Conservation (phyloP, 352 stramenopile genomes). For the Globisporangium ultimum region DNA sequence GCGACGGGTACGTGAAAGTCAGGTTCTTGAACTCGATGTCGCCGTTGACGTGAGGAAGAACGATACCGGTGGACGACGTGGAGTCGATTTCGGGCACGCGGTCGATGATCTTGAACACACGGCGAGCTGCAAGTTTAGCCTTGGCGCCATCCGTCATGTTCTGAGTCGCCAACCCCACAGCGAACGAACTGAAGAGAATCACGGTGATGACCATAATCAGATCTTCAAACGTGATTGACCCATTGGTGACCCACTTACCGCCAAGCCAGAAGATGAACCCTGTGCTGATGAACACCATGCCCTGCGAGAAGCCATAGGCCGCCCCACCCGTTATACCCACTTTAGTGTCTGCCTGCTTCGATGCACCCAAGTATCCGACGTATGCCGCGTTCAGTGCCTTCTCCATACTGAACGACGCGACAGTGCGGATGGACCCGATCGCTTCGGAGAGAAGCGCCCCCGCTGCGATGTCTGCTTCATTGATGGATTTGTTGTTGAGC, state of each 20-base stretch:
- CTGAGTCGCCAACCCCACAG: constrained; percentile 21
- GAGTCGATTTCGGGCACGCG: constrained; percentile 26
- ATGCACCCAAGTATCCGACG: no score
- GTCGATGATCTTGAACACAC: constrained; percentile 37
- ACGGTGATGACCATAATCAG: constrained; percentile 74
- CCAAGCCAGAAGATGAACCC: constrained; percentile 78
- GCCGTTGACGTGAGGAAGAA: constrained; percentile 18
- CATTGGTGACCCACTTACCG: constrained; percentile 44
- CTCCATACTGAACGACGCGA: constrained; percentile 62
- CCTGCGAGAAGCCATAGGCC: constrained; percentile 66
- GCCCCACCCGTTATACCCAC: constrained; percentile 49
- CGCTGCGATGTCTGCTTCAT: constrained; percentile 32
- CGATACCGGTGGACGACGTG: constrained; percentile 6
- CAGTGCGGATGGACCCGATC: constrained; percentile 55
- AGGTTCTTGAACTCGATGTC: constrained; percentile 47
- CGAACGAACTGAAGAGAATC: constrained; percentile 51
- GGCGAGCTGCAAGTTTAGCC: constrained; percentile 18
- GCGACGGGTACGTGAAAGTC: constrained; percentile 32
- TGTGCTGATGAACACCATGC: constrained; percentile 60
- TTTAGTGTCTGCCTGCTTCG: no score
- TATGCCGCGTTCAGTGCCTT: constrained; percentile 27
- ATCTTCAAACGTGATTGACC: constrained; percentile 57
- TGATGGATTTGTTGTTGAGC: constrained; percentile 36
- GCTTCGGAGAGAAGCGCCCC: constrained; percentile 40
- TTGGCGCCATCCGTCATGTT: constrained; percentile 25